A percentile compares a stretch with the other conserved stretches of the same genome.
phyloP scores from a whole-genome alignment of 2,329 filamentous ascomycete genomes.

The Colletotrichum lentis region DNA sequence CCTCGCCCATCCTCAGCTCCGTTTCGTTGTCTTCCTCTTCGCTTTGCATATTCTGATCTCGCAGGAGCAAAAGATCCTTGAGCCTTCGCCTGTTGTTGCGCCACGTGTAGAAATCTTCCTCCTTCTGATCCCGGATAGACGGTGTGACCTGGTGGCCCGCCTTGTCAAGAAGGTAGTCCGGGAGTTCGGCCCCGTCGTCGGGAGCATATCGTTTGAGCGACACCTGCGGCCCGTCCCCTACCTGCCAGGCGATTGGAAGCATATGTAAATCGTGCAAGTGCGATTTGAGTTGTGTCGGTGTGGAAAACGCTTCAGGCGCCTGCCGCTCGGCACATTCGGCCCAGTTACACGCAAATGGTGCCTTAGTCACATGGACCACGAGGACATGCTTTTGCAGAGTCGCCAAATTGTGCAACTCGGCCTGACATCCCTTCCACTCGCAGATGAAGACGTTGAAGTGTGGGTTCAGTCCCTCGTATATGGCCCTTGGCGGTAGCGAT shows the following conservation, averaged over 20 bases:
- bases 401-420: constrained; percentile 69
- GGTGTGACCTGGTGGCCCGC: constrained; percentile 67
- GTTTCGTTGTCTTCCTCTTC: constrained; percentile 51
- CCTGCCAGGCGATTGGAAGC: constrained; percentile 62
- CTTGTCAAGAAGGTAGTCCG: constrained; percentile 61
- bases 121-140: constrained; percentile 59
- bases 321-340: constrained; percentile 48
- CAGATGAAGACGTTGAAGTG: constrained; percentile 63
- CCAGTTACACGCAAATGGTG: constrained; percentile 50
- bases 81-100: constrained; percentile 56
- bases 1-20: constrained; percentile 16
- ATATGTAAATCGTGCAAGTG: constrained; percentile 66
- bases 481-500: constrained; percentile 50
- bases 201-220: constrained; percentile 32
- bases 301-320: constrained; percentile 23
- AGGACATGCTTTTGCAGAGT: constrained; percentile 64
- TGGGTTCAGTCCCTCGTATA: constrained; percentile 54
- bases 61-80: constrained; percentile 52
- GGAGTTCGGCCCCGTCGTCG: constrained; percentile 46
- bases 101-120: constrained; percentile 59
- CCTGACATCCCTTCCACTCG: constrained; percentile 67
- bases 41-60: constrained; percentile 56
- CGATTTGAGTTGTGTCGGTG: constrained; percentile 50
- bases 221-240: constrained; percentile 63
- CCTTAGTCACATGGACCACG: constrained; percentile 54